These are phyloP conservation scores for Aspergillus haitiensis DNA, from an alignment of 495 filamentous ascomycete species.

Conservation along the genomic window DNA sequence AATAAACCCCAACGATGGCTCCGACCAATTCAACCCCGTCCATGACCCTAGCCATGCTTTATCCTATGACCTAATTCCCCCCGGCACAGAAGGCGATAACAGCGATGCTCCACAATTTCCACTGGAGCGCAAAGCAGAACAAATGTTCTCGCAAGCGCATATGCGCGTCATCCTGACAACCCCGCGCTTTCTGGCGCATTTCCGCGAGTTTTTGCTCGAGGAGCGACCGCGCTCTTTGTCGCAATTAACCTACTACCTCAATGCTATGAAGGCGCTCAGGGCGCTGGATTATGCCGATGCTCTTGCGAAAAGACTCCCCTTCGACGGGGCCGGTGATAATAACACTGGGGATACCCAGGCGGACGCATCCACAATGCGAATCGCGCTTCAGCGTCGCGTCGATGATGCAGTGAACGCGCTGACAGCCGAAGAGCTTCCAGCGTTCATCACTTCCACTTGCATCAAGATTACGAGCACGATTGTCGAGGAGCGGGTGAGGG, in stretches of 20 bases:
- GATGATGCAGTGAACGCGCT: conserved; percentile 58
- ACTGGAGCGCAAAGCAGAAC: conserved; percentile 60
- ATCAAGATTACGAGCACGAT: conserved; percentile 39
- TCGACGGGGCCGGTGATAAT: conserved; percentile 35
- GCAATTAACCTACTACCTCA: conserved; percentile 65
- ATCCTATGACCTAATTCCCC: conserved; percentile 38
- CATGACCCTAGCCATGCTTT: conserved; percentile 19
- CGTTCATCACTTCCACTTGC: conserved; percentile 58
- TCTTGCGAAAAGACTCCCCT: conserved; percentile 23
- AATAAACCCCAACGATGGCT: conserved; percentile 33
- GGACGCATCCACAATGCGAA: conserved; percentile 34
- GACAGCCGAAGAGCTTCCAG: conserved; percentile 65
- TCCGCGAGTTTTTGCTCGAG: conserved; percentile 67
- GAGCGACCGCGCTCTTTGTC: conserved; percentile 70
- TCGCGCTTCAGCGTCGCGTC: conserved; percentile 58
- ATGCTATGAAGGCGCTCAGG: conserved; percentile 63
- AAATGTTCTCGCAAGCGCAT: conserved; percentile 66
- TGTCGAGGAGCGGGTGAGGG: conserved; percentile 38
- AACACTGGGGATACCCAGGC: conserved; percentile 40
- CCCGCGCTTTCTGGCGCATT: conserved; percentile 61
- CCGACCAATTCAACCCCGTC: conserved; percentile 33
- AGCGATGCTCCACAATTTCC: conserved; percentile 34
- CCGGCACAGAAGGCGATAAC: conserved; percentile 22
- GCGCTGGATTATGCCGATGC: conserved; percentile 72
- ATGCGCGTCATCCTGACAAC: conserved; percentile 61